Percentiles rank a stretch among this genome's conserved stretches.
Conservation (phyloP, 2,329 filamentous ascomycete species). For the Colletotrichum navitas region DNA sequence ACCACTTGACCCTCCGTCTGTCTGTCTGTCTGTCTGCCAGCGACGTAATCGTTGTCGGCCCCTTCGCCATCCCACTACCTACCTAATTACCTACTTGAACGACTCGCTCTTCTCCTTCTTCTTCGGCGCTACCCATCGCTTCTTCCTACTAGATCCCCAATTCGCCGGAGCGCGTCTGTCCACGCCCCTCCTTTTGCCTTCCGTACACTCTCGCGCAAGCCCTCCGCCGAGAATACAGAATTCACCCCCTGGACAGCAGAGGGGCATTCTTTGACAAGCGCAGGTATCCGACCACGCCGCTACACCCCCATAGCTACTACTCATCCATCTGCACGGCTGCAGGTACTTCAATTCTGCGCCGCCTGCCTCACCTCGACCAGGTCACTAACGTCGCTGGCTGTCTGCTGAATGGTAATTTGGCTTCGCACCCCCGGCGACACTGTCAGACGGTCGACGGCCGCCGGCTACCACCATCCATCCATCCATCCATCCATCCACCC, state of each 20-base stretch:
- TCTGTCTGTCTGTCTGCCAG: not conserved
- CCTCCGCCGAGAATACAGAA: slow-evolving; percentile 20
- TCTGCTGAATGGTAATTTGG: slow-evolving; percentile 8
- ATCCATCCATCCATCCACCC: slow-evolving; percentile 17
- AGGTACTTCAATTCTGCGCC: not conserved
- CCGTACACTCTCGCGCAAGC: slow-evolving; percentile 32
- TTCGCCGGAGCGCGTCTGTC: slow-evolving; percentile 18
- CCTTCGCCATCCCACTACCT: slow-evolving; percentile 7
- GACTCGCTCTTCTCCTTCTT: slow-evolving; percentile 1
- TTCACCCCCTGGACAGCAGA: slow-evolving; percentile 12
- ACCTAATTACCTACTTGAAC: not conserved
- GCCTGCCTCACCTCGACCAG: not conserved
- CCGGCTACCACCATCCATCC: not conserved
- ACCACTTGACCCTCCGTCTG: not conserved
- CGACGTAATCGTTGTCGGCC: slow-evolving; percentile 6
- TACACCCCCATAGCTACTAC: not conserved
- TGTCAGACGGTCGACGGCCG: slow-evolving; percentile 8
- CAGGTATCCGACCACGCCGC: slow-evolving; percentile 33
- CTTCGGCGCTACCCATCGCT: slow-evolving; percentile 9
- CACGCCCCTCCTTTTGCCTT: slow-evolving; percentile 13
- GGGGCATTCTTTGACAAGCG: slow-evolving; percentile 30
- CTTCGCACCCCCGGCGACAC: slow-evolving; percentile 23
- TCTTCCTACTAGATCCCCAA: not conserved
- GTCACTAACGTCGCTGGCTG: slow-evolving; percentile 1
- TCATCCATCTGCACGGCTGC: not conserved